phyloP scores from a whole-genome alignment of 495 filamentous ascomycete genomes.

The Cercophora scortea region DNA sequence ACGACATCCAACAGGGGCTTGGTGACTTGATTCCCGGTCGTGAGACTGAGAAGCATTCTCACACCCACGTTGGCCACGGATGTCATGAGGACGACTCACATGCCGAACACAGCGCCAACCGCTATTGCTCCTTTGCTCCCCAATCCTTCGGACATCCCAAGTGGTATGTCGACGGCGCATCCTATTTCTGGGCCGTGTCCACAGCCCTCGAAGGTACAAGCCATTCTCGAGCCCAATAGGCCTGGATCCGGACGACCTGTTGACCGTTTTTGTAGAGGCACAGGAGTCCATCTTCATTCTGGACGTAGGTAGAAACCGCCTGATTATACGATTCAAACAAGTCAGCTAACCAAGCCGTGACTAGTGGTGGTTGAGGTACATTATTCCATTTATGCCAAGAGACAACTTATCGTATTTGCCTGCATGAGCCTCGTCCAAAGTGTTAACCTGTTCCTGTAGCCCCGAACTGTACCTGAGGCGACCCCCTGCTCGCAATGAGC shows the following conservation, averaged over 20 bases:
- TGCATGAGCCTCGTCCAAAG: background rate
- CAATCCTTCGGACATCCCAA: slow-evolving; percentile 86
- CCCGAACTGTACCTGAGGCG: slow-evolving; percentile 85
- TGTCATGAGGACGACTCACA: slow-evolving; percentile 24
- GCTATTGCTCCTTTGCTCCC: slow-evolving; percentile 79
- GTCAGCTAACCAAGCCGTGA: too few species aligned
- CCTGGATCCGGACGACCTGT: background rate
- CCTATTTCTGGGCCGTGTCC: slow-evolving; percentile 87
- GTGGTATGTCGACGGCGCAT: slow-evolving; percentile 91
- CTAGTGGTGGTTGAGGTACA: slow-evolving; percentile 66
- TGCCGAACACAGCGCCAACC: slow-evolving; percentile 42
- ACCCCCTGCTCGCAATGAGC: slow-evolving; percentile 71
- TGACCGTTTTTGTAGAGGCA: slow-evolving; percentile 44
- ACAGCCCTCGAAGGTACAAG: slow-evolving; percentile 59
- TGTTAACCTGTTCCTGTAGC: slow-evolving; percentile 13
- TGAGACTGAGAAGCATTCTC: slow-evolving; percentile 26
- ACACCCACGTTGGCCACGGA: slow-evolving; percentile 27
- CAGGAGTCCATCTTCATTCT: slow-evolving; percentile 84
- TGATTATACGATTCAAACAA: too few species aligned
- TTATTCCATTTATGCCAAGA: background rate
- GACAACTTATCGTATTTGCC: background rate
- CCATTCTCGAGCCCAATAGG: background rate
- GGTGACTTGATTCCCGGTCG: slow-evolving; percentile 26
- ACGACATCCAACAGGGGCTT: slow-evolving; percentile 7
- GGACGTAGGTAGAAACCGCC: slow-evolving; percentile 33